Conservation (phyloP, 2,329 filamentous ascomycete species). For the Botrytis pseudocinerea region DNA sequence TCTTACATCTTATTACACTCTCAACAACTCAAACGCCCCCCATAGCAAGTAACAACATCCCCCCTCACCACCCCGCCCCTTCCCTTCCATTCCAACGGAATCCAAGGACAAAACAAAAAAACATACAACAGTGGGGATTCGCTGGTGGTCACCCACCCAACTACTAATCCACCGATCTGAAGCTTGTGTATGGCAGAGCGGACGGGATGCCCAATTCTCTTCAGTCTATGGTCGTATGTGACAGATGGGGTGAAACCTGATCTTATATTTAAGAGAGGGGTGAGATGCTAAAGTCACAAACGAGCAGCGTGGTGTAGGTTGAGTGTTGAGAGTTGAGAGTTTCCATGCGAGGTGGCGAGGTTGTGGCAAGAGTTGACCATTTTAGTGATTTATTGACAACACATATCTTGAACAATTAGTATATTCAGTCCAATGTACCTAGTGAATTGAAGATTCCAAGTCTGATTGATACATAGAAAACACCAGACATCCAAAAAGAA, state of each 20-base stretch:
- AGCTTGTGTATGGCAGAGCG: constrained; percentile 1
- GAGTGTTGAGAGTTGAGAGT: too few relatives aligned
- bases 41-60: too few relatives aligned
- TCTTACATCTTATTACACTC: too few relatives aligned
- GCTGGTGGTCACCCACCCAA: not conserved
- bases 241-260: fast-evolving
- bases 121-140: constrained; percentile 1
- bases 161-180: constrained; percentile 1
- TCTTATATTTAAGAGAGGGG: fast-evolving
- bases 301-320: not conserved
- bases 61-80: too few relatives aligned
- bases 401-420: not conserved
- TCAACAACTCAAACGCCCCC: too few relatives aligned
- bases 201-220: not conserved
- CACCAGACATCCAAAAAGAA: not conserved
- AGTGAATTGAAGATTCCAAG: not conserved
- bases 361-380: not conserved
- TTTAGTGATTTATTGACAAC: not conserved
- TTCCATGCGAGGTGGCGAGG: not conserved
- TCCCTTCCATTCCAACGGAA: too few relatives aligned
- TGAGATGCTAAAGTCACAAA: not conserved
- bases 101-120: not conserved
- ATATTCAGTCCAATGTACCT: not conserved
- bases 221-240: not conserved
- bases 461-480: not conserved